These are phyloP conservation scores for Colletotrichum tropicicola DNA, from an alignment of 2,329 filamentous ascomycete species.

Conservation along the genomic window DNA sequence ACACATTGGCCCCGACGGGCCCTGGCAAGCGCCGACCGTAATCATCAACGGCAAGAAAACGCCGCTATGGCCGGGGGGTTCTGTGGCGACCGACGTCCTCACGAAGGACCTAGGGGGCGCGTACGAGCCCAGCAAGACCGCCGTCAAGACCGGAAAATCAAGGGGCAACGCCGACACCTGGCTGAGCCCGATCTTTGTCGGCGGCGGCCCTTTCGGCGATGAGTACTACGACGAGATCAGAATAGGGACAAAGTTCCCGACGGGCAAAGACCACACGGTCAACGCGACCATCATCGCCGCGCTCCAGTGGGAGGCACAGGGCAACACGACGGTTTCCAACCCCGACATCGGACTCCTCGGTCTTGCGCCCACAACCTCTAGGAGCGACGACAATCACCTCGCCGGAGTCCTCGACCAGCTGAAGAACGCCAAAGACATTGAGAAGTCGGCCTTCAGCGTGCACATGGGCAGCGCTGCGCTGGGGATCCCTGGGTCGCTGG, in stretches of 20 bases:
- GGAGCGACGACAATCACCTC: neutral
- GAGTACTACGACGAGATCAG: conserved; percentile 1
- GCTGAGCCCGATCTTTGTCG: neutral
- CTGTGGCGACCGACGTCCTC: neutral
- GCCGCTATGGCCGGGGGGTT: conserved; percentile 5
- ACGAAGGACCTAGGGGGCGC: neutral
- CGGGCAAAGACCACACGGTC: neutral
- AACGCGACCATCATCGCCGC: conserved; percentile 11
- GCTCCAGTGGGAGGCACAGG: neutral
- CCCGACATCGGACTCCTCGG: neutral
- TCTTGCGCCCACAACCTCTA: neutral
- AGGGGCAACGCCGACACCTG: neutral
- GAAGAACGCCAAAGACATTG: conserved; percentile 26
- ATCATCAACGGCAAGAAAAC: neutral
- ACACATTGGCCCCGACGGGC: conserved; percentile 2
- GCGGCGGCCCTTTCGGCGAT: neutral
- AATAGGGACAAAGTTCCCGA: neutral
- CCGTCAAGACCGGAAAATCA: neutral
- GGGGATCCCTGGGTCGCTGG: conserved; percentile 37
- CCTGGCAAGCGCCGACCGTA: conserved; percentile 5
- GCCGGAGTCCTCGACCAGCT: conserved; percentile 28
- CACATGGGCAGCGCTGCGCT: conserved; percentile 43
- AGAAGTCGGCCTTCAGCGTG: conserved; percentile 40
- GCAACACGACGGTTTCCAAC: neutral
- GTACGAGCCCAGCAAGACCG: neutral